A percentile compares a stretch with the other conserved stretches of the same genome.
These are phyloP conservation scores for Phytophthora sp. DNA, from an alignment of 352 stramenopile species.

Conservation along the genomic window DNA sequence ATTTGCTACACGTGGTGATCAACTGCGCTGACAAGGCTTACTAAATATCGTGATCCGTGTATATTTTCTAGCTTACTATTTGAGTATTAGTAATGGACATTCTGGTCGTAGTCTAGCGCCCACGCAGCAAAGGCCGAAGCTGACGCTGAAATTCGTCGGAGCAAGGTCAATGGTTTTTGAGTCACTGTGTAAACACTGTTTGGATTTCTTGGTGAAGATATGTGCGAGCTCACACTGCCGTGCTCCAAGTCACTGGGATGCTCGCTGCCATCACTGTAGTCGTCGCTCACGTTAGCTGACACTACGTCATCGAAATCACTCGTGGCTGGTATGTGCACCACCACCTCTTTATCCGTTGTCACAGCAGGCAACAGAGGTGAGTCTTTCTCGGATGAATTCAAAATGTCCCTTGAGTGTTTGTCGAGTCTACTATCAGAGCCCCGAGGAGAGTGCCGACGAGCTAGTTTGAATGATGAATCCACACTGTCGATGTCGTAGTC, in stretches of 20 bases:
- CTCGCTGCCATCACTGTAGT: neutral
- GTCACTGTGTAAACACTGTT: slow-evolving; percentile 39
- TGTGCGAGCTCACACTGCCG: neutral
- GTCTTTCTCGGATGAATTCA: neutral
- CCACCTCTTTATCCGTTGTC: neutral
- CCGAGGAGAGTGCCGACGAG: no score
- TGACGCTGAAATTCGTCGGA: slow-evolving; percentile 35
- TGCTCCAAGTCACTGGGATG: neutral
- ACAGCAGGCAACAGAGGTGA: neutral
- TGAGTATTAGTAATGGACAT: slow-evolving; percentile 37
- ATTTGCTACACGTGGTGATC: no score
- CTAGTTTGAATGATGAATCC: neutral
- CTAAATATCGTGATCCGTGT: no score
- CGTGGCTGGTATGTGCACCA: neutral
- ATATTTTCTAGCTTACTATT: neutral
- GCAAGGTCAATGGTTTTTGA: slow-evolving; percentile 28
- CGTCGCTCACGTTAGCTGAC: neutral
- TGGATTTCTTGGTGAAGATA: neutral
- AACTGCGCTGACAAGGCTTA: no score
- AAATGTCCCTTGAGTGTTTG: neutral
- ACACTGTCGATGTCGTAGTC: slow-evolving; percentile 57
- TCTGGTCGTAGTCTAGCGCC: slow-evolving; percentile 42
- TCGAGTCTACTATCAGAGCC: neutral
- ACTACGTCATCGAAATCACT: neutral
- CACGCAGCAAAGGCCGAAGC: slow-evolving; percentile 37